A percentile compares a stretch with the other conserved stretches of the same genome.
Evolutionary conservation across 1,284 basidiomycete genomes (phyloP).

Genomic region (Pseudozyma thailandica): DNA sequence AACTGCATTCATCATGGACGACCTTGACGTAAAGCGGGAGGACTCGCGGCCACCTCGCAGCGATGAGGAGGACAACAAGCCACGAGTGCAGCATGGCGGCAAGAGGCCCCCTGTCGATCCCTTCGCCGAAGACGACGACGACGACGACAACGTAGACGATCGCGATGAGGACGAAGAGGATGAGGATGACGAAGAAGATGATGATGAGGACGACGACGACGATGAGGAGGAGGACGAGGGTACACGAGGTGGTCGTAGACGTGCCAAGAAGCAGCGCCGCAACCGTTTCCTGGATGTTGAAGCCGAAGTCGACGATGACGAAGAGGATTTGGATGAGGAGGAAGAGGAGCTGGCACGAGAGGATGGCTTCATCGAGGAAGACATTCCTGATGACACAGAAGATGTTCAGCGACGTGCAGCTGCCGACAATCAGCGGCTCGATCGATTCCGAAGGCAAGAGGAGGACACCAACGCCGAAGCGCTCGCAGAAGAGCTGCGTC

Average conservation of each 20-base stretch:
- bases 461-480: constrained; percentile 86
- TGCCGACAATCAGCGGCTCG: constrained; percentile 78
- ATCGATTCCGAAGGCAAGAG: constrained; percentile 79
- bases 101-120: constrained; percentile 36
- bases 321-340: constrained; percentile 67
- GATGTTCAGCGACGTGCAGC: constrained; percentile 73
- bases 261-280: constrained; percentile 55
- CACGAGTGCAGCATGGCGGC: constrained; percentile 29
- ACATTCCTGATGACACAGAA: constrained; percentile 75
- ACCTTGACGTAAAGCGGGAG: constrained; percentile 40
- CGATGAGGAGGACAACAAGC: constrained; percentile 5
- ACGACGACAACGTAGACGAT: constrained; percentile 35
- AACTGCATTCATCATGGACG: constrained; percentile 23
- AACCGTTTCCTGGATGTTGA: constrained; percentile 94
- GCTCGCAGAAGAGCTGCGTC: constrained; percentile 84
- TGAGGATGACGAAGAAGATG: constrained; percentile 61
- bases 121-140: constrained; percentile 52
- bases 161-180: constrained; percentile 61
- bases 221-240: constrained; percentile 54
- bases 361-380: constrained; percentile 80
- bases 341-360: constrained; percentile 66
- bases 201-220: constrained; percentile 59
- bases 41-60: constrained; percentile 2
- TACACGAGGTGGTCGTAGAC: constrained; percentile 37
- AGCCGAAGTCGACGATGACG: constrained; percentile 81